Base-by-base conservation (phyloP, 2,329 filamentous ascomycete species). In the Verticillium nonalfalfae region DNA sequence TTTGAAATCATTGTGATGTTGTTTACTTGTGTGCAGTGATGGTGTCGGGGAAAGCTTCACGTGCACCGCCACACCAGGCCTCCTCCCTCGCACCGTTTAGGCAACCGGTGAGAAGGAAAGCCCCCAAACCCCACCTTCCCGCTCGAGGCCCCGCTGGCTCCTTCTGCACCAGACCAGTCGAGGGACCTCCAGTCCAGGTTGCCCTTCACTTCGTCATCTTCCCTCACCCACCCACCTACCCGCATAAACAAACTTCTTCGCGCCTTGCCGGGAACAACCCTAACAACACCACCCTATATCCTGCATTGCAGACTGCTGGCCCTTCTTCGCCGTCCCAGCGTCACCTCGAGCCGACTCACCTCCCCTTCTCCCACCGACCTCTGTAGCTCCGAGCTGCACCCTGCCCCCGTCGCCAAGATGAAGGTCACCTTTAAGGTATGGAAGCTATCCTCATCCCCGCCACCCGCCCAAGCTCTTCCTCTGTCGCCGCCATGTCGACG, bases 391-490 rank as follows among this genome's bases (percentile, higher is more conserved):
- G 66, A 69, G 71, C 73, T 75, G 74, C 65, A 65, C 65, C 64
- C 26, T 26, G 26, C 65, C 64, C 35, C 34, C 63, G 74, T 70
- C 75, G 75, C 77, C 81, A 83, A 70, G 74, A 89, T 89, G 86
- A 88, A 88, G 84, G 80, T 89, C 72, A 88, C 86, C 65, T 85
- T 87, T 75, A 84, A 85, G 79, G 84, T 86, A 78, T 65, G 80
- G 35, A 69, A 61, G 60, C 61, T 62, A 33, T 35, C 56, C 31
- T 50, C 59, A 57, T 45, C 55, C 56, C 36, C 13, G 26, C 40
- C 61, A 59, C 38, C 26, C 15, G 45, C 58, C 13, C n/a, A 10
- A 21, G 3, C 1, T 39, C 14, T 39, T 11, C 58, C 58, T 62
- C 61, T 68, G 59, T n/a, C 52, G 18, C 45, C 45, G 18, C 15